Percentiles rank a stretch among this genome's conserved stretches.
These are phyloP conservation scores for Dictyostelium brefeldianum DNA, from an alignment of 78 protist species.

Conservation along the genomic window DNA sequence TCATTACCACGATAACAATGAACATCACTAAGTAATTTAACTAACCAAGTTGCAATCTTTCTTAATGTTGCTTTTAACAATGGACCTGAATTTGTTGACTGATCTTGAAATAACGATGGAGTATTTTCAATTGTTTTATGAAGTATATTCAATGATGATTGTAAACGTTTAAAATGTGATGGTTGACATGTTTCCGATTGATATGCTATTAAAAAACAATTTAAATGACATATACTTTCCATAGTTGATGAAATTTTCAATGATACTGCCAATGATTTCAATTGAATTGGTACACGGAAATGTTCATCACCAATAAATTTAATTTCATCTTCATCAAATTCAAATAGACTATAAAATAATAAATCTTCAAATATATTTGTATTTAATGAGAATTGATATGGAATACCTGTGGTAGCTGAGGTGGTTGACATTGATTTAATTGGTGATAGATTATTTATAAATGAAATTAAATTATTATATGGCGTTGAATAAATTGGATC, in stretches of 20 bases:
- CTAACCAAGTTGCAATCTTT: slow-evolving; percentile 52
- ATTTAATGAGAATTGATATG: slow-evolving; percentile 51
- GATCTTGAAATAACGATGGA: slow-evolving; percentile 19
- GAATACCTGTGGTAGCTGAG: neutral
- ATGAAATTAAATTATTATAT: slow-evolving; percentile 5
- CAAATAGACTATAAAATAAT: slow-evolving; percentile 67
- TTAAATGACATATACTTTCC: slow-evolving; percentile 52
- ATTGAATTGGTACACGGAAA: neutral
- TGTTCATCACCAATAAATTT: slow-evolving; percentile 43
- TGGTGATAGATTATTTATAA: neutral
- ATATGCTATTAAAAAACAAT: slow-evolving; percentile 48
- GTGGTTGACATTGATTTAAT: neutral
- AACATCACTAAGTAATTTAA: slow-evolving; percentile 55
- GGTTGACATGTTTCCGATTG: slow-evolving; percentile 25
- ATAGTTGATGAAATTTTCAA: slow-evolving; percentile 49
- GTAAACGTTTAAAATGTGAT: slow-evolving; percentile 28
- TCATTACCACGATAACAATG: slow-evolving; percentile 26
- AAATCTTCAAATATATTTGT: slow-evolving; percentile 64
- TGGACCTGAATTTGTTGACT: neutral
- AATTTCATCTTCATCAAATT: slow-evolving; percentile 49
- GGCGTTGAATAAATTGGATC: slow-evolving; percentile 6
- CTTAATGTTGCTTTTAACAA: slow-evolving; percentile 31
- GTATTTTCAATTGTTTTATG: slow-evolving; percentile 18
- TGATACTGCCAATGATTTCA: slow-evolving; percentile 33
- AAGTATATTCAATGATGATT: neutral